Base-by-base conservation (phyloP, 129 eudicot species). In the Scalesia atractyloides region DNA sequence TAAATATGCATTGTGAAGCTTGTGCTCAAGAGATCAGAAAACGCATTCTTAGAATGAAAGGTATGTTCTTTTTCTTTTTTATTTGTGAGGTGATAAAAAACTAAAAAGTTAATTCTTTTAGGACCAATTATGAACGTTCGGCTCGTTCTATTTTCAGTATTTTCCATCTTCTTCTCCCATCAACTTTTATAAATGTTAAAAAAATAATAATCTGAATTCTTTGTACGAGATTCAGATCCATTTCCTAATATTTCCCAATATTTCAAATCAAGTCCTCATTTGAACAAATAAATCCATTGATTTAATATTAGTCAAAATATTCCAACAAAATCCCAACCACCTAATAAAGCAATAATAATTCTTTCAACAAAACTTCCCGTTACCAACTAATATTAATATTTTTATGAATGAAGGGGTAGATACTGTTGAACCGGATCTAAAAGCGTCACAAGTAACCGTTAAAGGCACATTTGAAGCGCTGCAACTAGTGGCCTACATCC, bases 1-100 rank as follows among this genome's bases (percentile, higher is more conserved):
- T 88, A 9, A 85, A 86, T 84, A 91, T 91, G 97, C 96, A 91
- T 77, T 91, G 97, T 67, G 97, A 91, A 77, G 96, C 96, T 73
- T 91, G 97, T 81, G 92, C 96, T 76, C 92, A 88, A 61, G 97
- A 88, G 72, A 88, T 91, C 81, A 86, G 84, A 70, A 88, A 86
- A 81, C 81, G 96, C 3, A 91, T 91, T 15, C 75, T 72, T 16
- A 88, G 80, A 75, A 86, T 91, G 90, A 91, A 91, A 86, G 97
- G 97, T 91, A 0, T 26, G 17, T 43, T 10, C 10, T 30, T 47
- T 64, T 48, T 58, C 17, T 47, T 57, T 66, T 22, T 75, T 16
- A 46, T 37, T 52, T 7, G 14, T 63, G 16, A 7, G 26, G 22
- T 41, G 18, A 49, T 12, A 17, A 34, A 24, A 24, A 24, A 24